phyloP scores from a whole-genome alignment of 306 rosid genomes.

The Fagus sylvatica region DNA sequence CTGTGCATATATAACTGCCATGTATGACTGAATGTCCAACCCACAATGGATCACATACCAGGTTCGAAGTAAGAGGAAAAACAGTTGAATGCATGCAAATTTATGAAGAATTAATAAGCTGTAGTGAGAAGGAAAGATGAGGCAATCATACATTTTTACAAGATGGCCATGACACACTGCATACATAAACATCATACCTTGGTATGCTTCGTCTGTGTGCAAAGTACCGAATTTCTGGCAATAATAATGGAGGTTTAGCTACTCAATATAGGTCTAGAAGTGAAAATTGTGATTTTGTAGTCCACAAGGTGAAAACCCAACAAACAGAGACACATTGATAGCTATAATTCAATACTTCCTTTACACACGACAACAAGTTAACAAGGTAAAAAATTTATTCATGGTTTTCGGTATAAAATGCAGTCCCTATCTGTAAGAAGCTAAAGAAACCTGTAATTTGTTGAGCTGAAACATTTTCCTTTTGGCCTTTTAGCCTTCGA shows the following conservation, averaged over 20 bases:
- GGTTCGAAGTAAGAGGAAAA: not conserved
- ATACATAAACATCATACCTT: not conserved
- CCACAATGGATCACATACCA: not conserved
- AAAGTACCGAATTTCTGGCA: not conserved
- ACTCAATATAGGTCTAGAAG: not conserved
- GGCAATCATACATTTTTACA: no score
- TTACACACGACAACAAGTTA: no score
- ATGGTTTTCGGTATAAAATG: no score
- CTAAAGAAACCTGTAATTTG: not conserved
- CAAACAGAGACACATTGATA: not conserved
- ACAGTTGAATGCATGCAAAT: not conserved
- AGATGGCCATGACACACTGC: no score
- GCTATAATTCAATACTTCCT: not conserved
- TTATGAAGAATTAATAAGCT: not conserved
- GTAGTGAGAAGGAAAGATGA: no score
- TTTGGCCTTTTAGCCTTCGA: not conserved
- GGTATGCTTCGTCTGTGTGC: not conserved
- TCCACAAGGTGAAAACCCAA: not conserved
- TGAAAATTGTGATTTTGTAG: not conserved
- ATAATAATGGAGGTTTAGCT: not conserved
- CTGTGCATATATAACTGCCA: not conserved
- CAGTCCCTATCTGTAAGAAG: not conserved
- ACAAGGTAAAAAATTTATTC: not conserved
- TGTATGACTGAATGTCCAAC: not conserved
- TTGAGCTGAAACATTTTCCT: not conserved